Evolutionary conservation across 2,329 filamentous ascomycete genomes (phyloP).

Genomic region (Aaosphaeria pasadenensis): DNA sequence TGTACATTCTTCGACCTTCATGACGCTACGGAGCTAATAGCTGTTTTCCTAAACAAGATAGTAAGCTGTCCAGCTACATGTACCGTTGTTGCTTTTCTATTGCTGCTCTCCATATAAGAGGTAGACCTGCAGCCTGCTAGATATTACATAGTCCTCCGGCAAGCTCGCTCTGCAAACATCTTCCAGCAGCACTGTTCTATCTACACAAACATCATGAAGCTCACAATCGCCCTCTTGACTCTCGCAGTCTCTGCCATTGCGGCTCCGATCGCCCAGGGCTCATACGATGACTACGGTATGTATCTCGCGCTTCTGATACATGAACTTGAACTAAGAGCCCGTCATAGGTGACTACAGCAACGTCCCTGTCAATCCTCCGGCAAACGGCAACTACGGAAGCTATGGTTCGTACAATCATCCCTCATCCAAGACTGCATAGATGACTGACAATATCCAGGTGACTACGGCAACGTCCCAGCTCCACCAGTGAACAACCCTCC

Average conservation of each 20-base stretch:
- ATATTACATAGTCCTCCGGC: too few species aligned
- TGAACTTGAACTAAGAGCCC: too few species aligned
- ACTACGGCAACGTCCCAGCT: slow-evolving; percentile 1
- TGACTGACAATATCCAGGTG: neutral
- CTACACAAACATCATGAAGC: slow-evolving; percentile 1
- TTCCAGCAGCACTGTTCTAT: neutral
- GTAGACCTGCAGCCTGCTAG: too few species aligned
- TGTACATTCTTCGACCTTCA: too few species aligned
- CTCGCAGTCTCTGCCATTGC: slow-evolving; percentile 1
- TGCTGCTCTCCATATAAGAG: too few species aligned
- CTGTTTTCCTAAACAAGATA: too few species aligned
- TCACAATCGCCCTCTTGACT: slow-evolving; percentile 1
- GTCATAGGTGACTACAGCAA: neutral
- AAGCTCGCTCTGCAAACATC: too few species aligned
- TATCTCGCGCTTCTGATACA: neutral
- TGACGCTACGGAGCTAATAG: too few species aligned
- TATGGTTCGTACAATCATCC: neutral
- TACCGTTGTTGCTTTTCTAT: too few species aligned
- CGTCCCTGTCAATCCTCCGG: neutral
- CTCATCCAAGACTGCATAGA: neutral
- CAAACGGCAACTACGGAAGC: neutral
- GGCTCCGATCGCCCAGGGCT: slow-evolving; percentile 2
- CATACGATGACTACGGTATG: slow-evolving; percentile 3
- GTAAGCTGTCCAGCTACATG: too few species aligned
- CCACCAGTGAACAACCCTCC: neutral